Percentiles rank a stretch among this genome's conserved stretches.
Conservation (phyloP, 495 filamentous ascomycete species). For the Neurospora cerealis region DNA sequence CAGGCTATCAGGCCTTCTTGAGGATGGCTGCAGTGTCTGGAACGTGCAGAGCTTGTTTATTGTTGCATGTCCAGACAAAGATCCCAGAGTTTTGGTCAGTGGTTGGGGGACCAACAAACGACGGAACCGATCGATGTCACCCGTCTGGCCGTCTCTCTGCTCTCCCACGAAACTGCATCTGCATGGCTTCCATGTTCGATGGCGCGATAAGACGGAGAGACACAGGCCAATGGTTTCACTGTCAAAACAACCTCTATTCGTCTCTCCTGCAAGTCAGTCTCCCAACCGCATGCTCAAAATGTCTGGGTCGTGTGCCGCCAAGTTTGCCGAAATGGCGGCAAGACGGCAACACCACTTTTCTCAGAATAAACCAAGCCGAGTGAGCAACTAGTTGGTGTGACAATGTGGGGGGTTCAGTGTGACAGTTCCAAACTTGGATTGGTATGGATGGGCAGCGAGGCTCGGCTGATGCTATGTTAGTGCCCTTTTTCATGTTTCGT, state of each 20-base stretch:
- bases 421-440: neutral
- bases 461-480: neutral
- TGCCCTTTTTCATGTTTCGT: neutral
- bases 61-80: neutral
- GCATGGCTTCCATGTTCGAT: constrained; percentile 10
- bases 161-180: constrained; percentile 10
- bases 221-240: constrained; percentile 4
- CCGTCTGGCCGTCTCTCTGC: neutral
- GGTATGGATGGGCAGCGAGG: neutral
- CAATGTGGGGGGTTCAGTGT: neutral
- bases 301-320: neutral
- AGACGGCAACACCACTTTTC: neutral
- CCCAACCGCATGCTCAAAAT: constrained; percentile 5
- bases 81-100: constrained; percentile 7
- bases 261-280: neutral
- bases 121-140: constrained; percentile 3
- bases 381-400: neutral
- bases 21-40: neutral
- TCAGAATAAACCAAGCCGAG: neutral
- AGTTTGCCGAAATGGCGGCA: neutral
- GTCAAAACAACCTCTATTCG: neutral
- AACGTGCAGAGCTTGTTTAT: constrained; percentile 4
- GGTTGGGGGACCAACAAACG: constrained; percentile 10
- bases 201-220: constrained; percentile 10
- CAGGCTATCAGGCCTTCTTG: neutral